These are phyloP conservation scores for Floccularia luteovirens DNA, from an alignment of 768 basidiomycete species.

Conservation along the genomic window DNA sequence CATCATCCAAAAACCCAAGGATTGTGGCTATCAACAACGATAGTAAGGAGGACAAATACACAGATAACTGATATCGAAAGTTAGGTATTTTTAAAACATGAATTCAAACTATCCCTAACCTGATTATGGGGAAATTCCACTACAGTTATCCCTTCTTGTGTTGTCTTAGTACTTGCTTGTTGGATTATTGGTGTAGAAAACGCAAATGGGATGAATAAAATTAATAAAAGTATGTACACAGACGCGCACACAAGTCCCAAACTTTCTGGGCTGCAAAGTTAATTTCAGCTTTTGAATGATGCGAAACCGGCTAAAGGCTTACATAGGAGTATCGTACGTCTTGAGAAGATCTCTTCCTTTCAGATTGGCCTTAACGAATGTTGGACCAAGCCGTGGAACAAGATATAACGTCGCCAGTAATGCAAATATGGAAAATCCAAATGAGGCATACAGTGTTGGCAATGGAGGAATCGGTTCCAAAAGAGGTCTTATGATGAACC, in stretches of 20 bases:
- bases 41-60: constrained; percentile 90
- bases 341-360: constrained; percentile 88
- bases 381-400: constrained; percentile 76
- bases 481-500: constrained; percentile 69
- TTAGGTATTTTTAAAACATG: neutral
- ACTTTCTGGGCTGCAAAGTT: constrained; percentile 76
- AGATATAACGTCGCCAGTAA: constrained; percentile 70
- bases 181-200: constrained; percentile 68
- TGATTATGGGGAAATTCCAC: constrained; percentile 75
- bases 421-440: constrained; percentile 82
- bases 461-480: constrained; percentile 62
- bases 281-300: neutral
- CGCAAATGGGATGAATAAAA: constrained; percentile 92
- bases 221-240: constrained; percentile 80
- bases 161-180: constrained; percentile 30
- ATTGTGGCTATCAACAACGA: constrained; percentile 89
- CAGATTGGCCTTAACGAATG: constrained; percentile 75
- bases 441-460: constrained; percentile 66
- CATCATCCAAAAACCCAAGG: constrained; percentile 93
- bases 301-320: constrained; percentile 16
- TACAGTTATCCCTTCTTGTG: constrained; percentile 55
- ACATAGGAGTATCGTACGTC: constrained; percentile 67
- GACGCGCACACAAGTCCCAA: constrained; percentile 87
- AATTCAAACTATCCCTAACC: constrained; percentile 28
- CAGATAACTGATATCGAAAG: constrained; percentile 52